Evolutionary conservation across 1,139 yeast genomes (phyloP), one percentile per base, ranked within the genome.

Genomic region (Yamadazyma dushanensis): DNA sequence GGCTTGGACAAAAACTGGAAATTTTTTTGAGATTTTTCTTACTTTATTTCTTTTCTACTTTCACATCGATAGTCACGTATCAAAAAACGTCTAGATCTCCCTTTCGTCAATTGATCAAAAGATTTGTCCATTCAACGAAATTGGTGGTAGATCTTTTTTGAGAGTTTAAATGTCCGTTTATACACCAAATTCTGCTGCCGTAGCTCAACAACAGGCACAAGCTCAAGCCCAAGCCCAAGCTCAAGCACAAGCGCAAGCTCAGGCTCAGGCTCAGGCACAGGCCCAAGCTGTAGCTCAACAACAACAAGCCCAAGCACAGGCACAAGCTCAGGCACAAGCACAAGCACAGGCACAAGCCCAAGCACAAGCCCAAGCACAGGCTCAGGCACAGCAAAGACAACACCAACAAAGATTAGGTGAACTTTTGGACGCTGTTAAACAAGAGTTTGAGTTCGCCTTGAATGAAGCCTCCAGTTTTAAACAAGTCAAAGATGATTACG

Each of bases 401-500:
- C 75, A 70, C 54, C 73, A 76, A 58, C 71, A 77, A 69, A 54
- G 80, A 61, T 63, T 79, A 59, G 73, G 66, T 49, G 97, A 92
- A 62, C 76, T 92, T 47, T 73, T 92, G 53, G 97, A 92, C 39
- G 96, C 95, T 27, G 82, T 92, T 58, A 86, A 88, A 64, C 88
- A 83, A 56, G 98, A 92, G 69, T 90, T 92, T 52, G 94, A 88
- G 51, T 79, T 78, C 47, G 85, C 94, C 34, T 76, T 87, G 46
- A 83, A 79, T 56, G 97, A 92, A 62, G 96, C 96, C 8, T 78
- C 89, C 34, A 78, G 80, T 46, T 88, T 83, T 63, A 82, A 94
- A 55, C 81, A 87, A 59, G 96, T 90, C 61, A 92, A 89, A 66
- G 96, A 89, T 59, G 97, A 90, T 57, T 87, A 83, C 54, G 97